Evolutionary conservation across 768 basidiomycete species (phyloP), one percentile per base, ranked within the genome.

Genomic region (Rhizopogon rudus): DNA sequence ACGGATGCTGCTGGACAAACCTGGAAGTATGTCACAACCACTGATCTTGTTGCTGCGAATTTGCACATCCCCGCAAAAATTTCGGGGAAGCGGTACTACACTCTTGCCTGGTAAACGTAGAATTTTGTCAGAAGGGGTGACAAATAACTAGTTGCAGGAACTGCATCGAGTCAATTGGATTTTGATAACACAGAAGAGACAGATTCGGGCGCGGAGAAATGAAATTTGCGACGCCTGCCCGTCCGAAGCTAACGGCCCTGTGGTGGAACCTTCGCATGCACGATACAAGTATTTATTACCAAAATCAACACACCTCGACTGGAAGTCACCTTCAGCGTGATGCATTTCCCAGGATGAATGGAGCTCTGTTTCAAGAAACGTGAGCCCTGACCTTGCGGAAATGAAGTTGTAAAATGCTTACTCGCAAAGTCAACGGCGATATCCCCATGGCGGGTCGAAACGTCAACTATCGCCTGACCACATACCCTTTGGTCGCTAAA

Each of bases 41-140:
- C 73, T 75, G 42, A 66, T 71, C 44, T 61, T 62, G 20, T 71
- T 69, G 51, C 63, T 63, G 20, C 9, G 22, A 13, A 74, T 64
- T 35, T 71, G 71, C 22, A 76, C 63, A 3, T 73, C 66, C 14
- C 75, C 75, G 31, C 69, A 67, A 61, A 70, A 77, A 10, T 67
- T 70, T 35, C 61, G 61, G 13, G 75, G 75, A 35, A 76, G 53
- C 22, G 71, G 68, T 17, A 76, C 48, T 3, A 67, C 60, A n/a
- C 75, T 60, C 40, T 67, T 69, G 9, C 75, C 76, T 76, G 55
- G n/a, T 51, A 10, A 29, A 29, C 46, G 14, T 12, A 43, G 13
- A 51, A 33, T 25, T 40, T 12, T 33, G 50, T 54, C 44, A 61
- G 50, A 25, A 20, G 39, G 17, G 5, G 39, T 28, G 14, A 3